Base-by-base conservation (phyloP, 164 flowering plant genomes). In the Platanus orientalis region DNA sequence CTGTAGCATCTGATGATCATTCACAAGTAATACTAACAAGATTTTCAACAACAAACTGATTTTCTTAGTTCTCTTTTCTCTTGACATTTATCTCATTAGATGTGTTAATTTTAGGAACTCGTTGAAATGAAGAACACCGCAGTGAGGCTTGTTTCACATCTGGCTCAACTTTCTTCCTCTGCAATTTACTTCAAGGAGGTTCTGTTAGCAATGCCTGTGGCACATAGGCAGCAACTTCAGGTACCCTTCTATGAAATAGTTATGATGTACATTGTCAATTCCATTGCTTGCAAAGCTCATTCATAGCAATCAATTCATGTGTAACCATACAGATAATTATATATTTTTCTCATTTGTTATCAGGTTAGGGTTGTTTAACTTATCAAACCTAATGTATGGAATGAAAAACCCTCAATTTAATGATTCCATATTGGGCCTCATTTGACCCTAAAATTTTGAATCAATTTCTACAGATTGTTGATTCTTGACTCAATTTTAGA, bases 121-220 rank as follows among this genome's bases (percentile, higher is more conserved):
- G 63, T 29, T 60, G 96, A 87, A 45, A 61, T 95, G 36, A 83
- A 82, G 75, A 79, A 67, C 65, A 78, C 76, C 5, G 83, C 91
- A 13, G 40, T 84, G 58, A 80, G 62, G 74, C 80, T 92, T 73
- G 96, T 95, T 61, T 79, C 96, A 71, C 94, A 85, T 76, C 79
- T 92, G 73, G 97, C 92, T 73, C 96, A 92, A 75, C 69, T 80
- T 61, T 86, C 96, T 73, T 80, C 89, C 39, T 83, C 89, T 12
- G 84, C 92, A 44, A 69, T 62, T 57, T 75, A 72, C 56, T 79
- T 95, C 70, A 95, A 83, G 79, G 97, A 95, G 65, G 82, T 77
- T 54, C 69, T 95, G 67, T 63, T 92, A 32, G 81, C 80, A 53
- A 85, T 95, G 94, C 90, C 96, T 54, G 77, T 56, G 16, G 49